These are phyloP conservation scores for Chenopodium album DNA, from an alignment of 148 eudicot genomes.

Conservation along the genomic window DNA sequence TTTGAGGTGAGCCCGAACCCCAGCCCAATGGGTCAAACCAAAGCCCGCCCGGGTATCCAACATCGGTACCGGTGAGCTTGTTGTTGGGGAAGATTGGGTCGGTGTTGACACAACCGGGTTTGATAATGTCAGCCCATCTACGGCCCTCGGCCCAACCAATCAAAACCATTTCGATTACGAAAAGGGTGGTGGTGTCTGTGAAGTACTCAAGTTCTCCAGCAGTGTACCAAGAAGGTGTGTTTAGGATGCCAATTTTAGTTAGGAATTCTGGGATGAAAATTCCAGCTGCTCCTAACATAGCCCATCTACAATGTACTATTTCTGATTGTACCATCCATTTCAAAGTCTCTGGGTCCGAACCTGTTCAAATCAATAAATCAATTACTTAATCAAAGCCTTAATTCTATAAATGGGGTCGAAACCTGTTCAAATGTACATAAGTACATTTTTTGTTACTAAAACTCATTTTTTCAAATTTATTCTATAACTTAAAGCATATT, in stretches of 20 bases:
- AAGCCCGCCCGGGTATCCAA: slow-evolving; percentile 97
- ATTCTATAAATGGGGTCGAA: slow-evolving; percentile 51
- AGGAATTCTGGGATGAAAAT: slow-evolving; percentile 97
- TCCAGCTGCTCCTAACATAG: slow-evolving; percentile 95
- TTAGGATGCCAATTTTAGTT: slow-evolving; percentile 81
- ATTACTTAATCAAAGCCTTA: too few relatives aligned
- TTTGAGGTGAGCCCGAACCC: slow-evolving; percentile 80
- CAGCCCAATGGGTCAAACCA: slow-evolving; percentile 98
- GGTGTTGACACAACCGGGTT: slow-evolving; percentile 88
- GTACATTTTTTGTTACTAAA: not conserved
- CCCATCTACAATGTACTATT: slow-evolving; percentile 94
- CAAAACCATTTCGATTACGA: slow-evolving; percentile 67
- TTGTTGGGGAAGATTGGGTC: slow-evolving; percentile 98
- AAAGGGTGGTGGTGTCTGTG: slow-evolving; percentile 93
- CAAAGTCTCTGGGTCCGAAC: slow-evolving; percentile 90
- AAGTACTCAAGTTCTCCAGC: slow-evolving; percentile 95
- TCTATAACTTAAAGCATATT: too few relatives aligned
- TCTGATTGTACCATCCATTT: slow-evolving; percentile 87
- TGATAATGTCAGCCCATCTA: slow-evolving; percentile 92
- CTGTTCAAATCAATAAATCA: slow-evolving; percentile 27
- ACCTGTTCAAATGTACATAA: slow-evolving; percentile 33
- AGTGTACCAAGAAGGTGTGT: slow-evolving; percentile 99
- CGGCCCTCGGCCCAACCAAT: slow-evolving; percentile 99
- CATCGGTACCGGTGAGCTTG: slow-evolving; percentile 95
- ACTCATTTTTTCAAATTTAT: not conserved